Evolutionary conservation across 176 grass and related monocot species (phyloP), one percentile per base, ranked within the genome.

Genomic region (Cenchrus fungigraminus): DNA sequence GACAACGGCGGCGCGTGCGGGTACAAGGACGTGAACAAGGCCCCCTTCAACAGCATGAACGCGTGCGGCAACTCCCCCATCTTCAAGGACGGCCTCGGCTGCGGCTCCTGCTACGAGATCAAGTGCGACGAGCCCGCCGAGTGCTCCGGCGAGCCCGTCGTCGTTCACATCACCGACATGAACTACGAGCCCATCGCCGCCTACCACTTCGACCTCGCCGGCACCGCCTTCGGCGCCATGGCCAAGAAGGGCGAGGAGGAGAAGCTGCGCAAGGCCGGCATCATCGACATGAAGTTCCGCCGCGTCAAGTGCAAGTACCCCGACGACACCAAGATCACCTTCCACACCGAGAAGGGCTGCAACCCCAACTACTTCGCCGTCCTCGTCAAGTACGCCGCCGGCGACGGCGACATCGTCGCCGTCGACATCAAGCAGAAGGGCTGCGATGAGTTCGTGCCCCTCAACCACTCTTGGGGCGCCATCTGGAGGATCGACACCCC

Each of bases 321-420:
- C 0, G 50, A 74, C 12, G 85, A 85, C 40, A 84, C 78, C 34
- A 90, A 86, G 74, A 80, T 93, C 42, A 47, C 84, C 47, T 93
- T 93, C 91, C 91, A 82, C 40, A 77, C 90, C 1, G 87, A 93
- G 64, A 77, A 89, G 45, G 91, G 91, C 0, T 89, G 74, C 17
- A 92, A 92, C 79, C 52, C 75, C 3, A 77, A 82, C 58, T 89
- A 89, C 79, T 22, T 89, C 0, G 83, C 90, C 0, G 7, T 92
- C 8, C 25, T 92, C 55, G 81, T 92, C 73, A 87, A 89, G 78
- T 86, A 65, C 59, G 90, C 74, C 12, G 83, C 82, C 15, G 86
- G 83, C 25, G 86, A 92, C 45, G 90, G 90, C 4, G 79, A 92
- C 50, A 61, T 89, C 2, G 64, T 76, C 0, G 29, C 47, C 0